Evolutionary conservation across 2,329 filamentous ascomycete species (phyloP).

Genomic region (Colletotrichum sublineola): DNA sequence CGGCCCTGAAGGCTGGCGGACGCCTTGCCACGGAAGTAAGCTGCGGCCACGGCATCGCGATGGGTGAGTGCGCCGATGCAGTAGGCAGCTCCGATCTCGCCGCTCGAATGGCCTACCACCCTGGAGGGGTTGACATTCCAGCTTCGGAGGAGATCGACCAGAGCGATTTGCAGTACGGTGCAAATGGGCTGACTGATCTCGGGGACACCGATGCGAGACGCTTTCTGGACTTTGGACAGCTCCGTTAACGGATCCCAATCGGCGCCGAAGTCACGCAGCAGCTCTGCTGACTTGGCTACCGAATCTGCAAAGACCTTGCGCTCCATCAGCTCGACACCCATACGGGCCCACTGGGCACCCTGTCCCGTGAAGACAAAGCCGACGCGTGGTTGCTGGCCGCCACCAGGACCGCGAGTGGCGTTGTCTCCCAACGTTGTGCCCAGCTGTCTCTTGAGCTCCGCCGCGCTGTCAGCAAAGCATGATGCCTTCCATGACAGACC

Average conservation of each 20-base stretch:
- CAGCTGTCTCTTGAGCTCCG: too few species aligned
- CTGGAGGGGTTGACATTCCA: constrained; percentile 49
- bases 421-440: too few species aligned
- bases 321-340: constrained; percentile 40
- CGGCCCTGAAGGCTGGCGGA: background rate
- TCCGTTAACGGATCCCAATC: constrained; percentile 25
- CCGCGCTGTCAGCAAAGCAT: too few species aligned
- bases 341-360: constrained; percentile 42
- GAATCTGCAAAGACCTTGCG: constrained; percentile 28
- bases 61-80: constrained; percentile 21
- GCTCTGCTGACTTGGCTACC: constrained; percentile 44
- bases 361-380: constrained; percentile 44
- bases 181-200: constrained; percentile 51
- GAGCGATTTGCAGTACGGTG: constrained; percentile 54
- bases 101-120: constrained; percentile 55
- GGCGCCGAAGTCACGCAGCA: background rate
- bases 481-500: too few species aligned
- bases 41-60: background rate
- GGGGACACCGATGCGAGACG: constrained; percentile 21
- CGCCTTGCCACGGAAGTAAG: constrained; percentile 21
- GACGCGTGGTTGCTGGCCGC: background rate
- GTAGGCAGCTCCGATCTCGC: constrained; percentile 57
- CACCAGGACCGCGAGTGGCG: too few species aligned
- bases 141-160: constrained; percentile 51
- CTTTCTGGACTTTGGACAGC: background rate